These are phyloP conservation scores for Nitzschia sp. DNA, from an alignment of 108 stramenopile genomes.

Conservation along the genomic window DNA sequence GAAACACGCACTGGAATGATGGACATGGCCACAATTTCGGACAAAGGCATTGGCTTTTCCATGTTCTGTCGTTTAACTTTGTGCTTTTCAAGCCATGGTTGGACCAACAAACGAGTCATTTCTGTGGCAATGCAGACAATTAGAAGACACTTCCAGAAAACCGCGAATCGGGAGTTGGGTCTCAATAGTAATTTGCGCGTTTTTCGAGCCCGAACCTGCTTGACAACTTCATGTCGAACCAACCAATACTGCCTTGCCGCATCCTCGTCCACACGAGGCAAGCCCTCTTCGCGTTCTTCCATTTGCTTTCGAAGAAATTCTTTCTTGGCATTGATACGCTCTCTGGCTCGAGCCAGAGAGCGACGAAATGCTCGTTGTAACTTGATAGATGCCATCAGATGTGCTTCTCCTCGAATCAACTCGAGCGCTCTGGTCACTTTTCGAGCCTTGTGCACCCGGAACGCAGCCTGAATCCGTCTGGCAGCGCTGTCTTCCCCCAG, in stretches of 20 bases:
- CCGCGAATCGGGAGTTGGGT: conserved; percentile 75
- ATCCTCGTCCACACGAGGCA: conserved; percentile 23
- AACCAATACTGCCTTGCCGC: conserved; percentile 47
- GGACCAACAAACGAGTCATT: conserved; percentile 42
- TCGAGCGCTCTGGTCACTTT: conserved; percentile 35
- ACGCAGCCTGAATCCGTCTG: conserved; percentile 49
- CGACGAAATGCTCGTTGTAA: conserved; percentile 29
- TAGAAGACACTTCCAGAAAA: conserved; percentile 64
- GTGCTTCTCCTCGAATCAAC: conserved; percentile 27
- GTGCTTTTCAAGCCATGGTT: conserved; percentile 50
- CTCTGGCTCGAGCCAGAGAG: conserved; percentile 31
- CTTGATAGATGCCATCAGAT: conserved; percentile 28
- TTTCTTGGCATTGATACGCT: conserved; percentile 18
- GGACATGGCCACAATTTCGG: conserved; percentile 16
- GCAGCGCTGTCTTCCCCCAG: conserved; percentile 48
- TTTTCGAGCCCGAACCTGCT: conserved; percentile 33
- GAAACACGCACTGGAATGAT: conserved; percentile 23
- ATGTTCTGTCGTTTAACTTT: conserved; percentile 7
- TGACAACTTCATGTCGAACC: conserved; percentile 45
- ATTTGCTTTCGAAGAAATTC: background rate
- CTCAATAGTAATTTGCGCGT: conserved; percentile 52
- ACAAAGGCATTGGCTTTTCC: conserved; percentile 3
- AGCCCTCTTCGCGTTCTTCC: background rate
- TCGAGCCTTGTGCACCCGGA: conserved; percentile 37
- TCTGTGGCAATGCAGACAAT: conserved; percentile 58